A percentile compares a stretch with the other conserved stretches of the same genome.
Evolutionary conservation across 1,284 basidiomycete genomes (phyloP).

Genomic region (Trichosporon coremiiforme): DNA sequence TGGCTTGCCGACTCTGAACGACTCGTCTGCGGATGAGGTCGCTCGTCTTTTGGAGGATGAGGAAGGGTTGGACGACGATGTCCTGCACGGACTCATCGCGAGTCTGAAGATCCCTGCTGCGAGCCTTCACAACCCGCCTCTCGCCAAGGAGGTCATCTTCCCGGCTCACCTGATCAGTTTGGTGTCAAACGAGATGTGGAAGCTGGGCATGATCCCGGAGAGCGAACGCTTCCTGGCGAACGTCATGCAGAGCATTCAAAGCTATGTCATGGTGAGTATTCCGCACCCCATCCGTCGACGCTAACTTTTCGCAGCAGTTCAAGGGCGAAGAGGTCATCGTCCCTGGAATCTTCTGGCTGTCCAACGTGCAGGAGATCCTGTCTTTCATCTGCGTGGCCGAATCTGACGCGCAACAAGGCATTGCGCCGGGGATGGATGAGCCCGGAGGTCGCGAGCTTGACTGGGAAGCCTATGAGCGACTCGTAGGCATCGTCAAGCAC

Average conservation of each 20-base stretch:
- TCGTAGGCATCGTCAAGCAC: constrained; percentile 97
- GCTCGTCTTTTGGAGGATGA: constrained; percentile 89
- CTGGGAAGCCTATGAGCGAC: constrained; percentile 94
- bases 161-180: constrained; percentile 98
- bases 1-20: constrained; percentile 73
- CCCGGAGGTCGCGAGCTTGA: constrained; percentile 91
- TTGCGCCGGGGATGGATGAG: constrained; percentile 94
- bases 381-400: constrained; percentile 99
- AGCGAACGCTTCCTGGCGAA: constrained; percentile 98
- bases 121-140: constrained; percentile 84
- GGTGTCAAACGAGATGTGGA: constrained; percentile 99
- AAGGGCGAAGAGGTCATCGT: constrained; percentile 91
- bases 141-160: constrained; percentile 97
- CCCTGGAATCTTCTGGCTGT: constrained; percentile 98
- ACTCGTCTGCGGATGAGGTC: constrained; percentile 93
- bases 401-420: constrained; percentile 96
- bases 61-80: constrained; percentile 90
- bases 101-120: constrained; percentile 92
- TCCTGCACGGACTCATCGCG: constrained; percentile 85
- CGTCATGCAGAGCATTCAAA: constrained; percentile 97
- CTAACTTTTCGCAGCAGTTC: constrained; percentile 62
- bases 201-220: constrained; percentile 94
- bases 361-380: constrained; percentile 99
- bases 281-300: not conserved
- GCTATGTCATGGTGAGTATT: constrained; percentile 88